A percentile compares a stretch with the other conserved stretches of the same genome.
Conservation (phyloP, 257 asterid species). For the Gentiana straminea region DNA sequence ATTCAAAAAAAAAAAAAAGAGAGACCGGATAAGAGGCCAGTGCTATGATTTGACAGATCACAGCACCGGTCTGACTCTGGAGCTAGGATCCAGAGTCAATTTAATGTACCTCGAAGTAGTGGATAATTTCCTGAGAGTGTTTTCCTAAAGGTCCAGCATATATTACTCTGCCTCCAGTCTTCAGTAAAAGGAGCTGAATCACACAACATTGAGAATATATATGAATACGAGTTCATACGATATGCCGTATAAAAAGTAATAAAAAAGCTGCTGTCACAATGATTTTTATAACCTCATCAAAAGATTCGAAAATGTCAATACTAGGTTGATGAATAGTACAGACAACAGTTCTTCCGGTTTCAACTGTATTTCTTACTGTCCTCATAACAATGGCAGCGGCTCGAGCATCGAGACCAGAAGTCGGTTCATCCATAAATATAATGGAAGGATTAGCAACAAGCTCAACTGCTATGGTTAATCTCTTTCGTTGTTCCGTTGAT, state of each 20-base stretch:
- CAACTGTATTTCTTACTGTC: slow-evolving; percentile 87
- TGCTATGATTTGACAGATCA: too few relatives aligned
- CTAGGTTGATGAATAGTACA: slow-evolving; percentile 97
- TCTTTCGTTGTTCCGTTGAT: slow-evolving; percentile 80
- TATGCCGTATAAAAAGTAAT: too few relatives aligned
- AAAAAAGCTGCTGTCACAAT: background rate
- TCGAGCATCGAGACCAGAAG: slow-evolving; percentile 90
- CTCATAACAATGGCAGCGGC: slow-evolving; percentile 97
- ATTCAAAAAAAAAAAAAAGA: too few relatives aligned
- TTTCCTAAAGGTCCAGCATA: slow-evolving; percentile 71
- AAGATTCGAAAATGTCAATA: slow-evolving; percentile 88
- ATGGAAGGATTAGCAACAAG: slow-evolving; percentile 90
- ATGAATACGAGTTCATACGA: too few relatives aligned
- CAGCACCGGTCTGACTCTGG: too few relatives aligned
- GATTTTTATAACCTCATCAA: slow-evolving; percentile 59
- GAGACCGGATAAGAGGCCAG: too few relatives aligned
- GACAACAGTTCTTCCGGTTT: slow-evolving; percentile 84
- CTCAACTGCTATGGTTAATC: slow-evolving; percentile 81
- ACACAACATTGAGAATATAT: background rate
- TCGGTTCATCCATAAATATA: slow-evolving; percentile 92
- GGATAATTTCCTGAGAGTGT: slow-evolving; percentile 45
- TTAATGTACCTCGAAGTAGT: slow-evolving; percentile 49
- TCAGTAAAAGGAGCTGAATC: slow-evolving; percentile 55
- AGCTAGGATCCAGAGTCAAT: too few relatives aligned
- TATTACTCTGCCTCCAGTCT: slow-evolving; percentile 78